Evolutionary conservation across 495 filamentous ascomycete species (phyloP).

Genomic region (Aspergillus haitiensis): DNA sequence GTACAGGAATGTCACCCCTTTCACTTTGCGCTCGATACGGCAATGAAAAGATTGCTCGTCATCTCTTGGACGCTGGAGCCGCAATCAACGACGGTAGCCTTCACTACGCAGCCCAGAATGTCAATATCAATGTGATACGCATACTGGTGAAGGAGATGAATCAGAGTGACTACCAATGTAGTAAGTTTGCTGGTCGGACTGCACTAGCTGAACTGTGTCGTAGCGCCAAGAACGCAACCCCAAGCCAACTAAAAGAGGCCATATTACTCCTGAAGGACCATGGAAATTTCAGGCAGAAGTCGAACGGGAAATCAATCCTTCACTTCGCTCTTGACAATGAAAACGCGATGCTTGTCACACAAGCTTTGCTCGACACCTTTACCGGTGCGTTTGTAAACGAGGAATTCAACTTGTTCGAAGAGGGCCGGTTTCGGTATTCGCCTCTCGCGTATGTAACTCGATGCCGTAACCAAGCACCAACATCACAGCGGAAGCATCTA

Average conservation of each 20-base stretch:
- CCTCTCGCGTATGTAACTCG: constrained; percentile 11
- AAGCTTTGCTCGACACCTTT: constrained; percentile 13
- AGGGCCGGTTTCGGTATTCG: constrained; percentile 14
- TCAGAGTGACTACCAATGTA: constrained; percentile 18
- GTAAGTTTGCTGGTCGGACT: constrained; percentile 12
- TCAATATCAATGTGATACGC: constrained; percentile 13
- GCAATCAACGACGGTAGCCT: constrained; percentile 11
- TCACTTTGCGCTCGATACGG: constrained; percentile 7
- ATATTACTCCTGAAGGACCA: constrained; percentile 9
- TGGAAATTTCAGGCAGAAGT: constrained; percentile 15
- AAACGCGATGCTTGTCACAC: constrained; percentile 10
- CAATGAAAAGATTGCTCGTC: constrained; percentile 5
- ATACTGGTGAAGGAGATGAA: constrained; percentile 9
- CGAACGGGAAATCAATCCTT: constrained; percentile 9
- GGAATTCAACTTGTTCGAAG: constrained; percentile 16
- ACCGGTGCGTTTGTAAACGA: constrained; percentile 13
- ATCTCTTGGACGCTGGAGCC: constrained; percentile 7
- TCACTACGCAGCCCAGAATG: constrained; percentile 15
- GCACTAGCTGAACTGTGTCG: constrained; percentile 15
- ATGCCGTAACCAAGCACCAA: constrained; percentile 8
- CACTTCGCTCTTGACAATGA: constrained; percentile 16
- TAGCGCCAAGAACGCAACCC: background rate
- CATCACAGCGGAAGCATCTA: constrained; percentile 6
- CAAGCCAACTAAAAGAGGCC: constrained; percentile 14
- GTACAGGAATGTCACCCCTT: constrained; percentile 5